A percentile compares a stretch with the other conserved stretches of the same genome.
Evolutionary conservation across 345 rosid species (phyloP).

Genomic region (Aquilaria malaccensis): DNA sequence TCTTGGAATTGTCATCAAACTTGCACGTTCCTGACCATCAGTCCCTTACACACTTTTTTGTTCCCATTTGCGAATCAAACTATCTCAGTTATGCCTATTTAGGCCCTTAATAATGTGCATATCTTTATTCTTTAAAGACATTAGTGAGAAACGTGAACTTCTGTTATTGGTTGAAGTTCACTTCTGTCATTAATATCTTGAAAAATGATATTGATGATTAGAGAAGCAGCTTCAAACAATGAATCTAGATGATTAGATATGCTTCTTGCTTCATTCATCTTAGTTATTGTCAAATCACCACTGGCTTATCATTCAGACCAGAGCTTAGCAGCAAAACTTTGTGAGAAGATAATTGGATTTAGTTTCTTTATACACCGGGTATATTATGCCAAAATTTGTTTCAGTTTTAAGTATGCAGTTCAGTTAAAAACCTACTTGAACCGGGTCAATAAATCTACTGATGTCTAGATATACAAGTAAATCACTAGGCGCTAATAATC

Average conservation of each 20-base stretch:
- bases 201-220: too few species aligned
- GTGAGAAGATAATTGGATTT: conserved; percentile 71
- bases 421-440: background rate
- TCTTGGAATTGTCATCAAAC: too few species aligned
- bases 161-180: too few species aligned
- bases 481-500: background rate
- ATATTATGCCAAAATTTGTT: conserved; percentile 3
- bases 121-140: too few species aligned
- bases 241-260: conserved; percentile 23
- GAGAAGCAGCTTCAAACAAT: conserved; percentile 17
- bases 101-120: too few species aligned
- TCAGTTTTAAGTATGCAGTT: background rate
- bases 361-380: conserved; percentile 83
- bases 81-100: too few species aligned
- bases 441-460: too few species aligned
- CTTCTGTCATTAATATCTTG: too few species aligned
- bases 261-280: background rate
- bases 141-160: too few species aligned
- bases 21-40: too few species aligned
- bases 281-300: conserved; percentile 4
- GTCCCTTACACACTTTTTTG: too few species aligned
- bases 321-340: conserved; percentile 62
- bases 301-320: conserved; percentile 55
- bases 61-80: too few species aligned
- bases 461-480: background rate